A percentile compares a stretch with the other conserved stretches of the same genome.
Evolutionary conservation across 2,329 filamentous ascomycete species (phyloP).

Genomic region (Ophiocordyceps robertsii): DNA sequence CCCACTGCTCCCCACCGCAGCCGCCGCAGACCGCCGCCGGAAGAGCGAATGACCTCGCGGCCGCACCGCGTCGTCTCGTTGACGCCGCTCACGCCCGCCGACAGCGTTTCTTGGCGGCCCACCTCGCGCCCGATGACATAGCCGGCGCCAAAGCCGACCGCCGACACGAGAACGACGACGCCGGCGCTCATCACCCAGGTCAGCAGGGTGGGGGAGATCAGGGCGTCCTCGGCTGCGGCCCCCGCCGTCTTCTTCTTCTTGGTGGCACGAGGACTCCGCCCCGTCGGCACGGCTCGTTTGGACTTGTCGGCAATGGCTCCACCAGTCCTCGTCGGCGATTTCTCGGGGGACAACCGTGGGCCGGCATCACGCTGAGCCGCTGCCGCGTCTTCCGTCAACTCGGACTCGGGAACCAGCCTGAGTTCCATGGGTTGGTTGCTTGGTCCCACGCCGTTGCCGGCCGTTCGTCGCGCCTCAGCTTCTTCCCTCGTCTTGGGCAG

Average conservation of each 20-base stretch:
- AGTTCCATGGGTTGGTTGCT: constrained; percentile 43
- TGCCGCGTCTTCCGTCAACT: constrained; percentile 31
- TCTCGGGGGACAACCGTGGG: constrained; percentile 15
- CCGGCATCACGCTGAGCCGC: constrained; percentile 8
- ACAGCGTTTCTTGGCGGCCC: constrained; percentile 44
- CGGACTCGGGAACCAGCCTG: constrained; percentile 46
- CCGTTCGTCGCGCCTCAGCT: constrained; percentile 18
- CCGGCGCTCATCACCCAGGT: constrained; percentile 55
- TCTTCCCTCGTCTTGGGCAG: constrained; percentile 52
- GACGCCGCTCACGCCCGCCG: constrained; percentile 25
- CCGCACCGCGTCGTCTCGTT: constrained; percentile 37
- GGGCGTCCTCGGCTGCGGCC: constrained; percentile 19
- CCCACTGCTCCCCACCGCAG: constrained; percentile 41
- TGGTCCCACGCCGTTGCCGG: constrained; percentile 26
- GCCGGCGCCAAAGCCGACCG: constrained; percentile 55
- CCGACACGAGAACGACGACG: constrained; percentile 53
- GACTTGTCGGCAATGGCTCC: constrained; percentile 23
- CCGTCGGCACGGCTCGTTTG: constrained; percentile 32
- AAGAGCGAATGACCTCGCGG: constrained; percentile 37
- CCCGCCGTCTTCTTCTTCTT: constrained; percentile 46
- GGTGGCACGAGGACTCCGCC: constrained; percentile 28
- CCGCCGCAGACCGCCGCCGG: constrained; percentile 35
- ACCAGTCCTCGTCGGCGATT: constrained; percentile 12
- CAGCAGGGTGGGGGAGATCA: constrained; percentile 45
- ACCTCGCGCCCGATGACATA: constrained; percentile 56